Evolutionary conservation across 768 basidiomycete species (phyloP).

Genomic region (Leucosporidium scottii): DNA sequence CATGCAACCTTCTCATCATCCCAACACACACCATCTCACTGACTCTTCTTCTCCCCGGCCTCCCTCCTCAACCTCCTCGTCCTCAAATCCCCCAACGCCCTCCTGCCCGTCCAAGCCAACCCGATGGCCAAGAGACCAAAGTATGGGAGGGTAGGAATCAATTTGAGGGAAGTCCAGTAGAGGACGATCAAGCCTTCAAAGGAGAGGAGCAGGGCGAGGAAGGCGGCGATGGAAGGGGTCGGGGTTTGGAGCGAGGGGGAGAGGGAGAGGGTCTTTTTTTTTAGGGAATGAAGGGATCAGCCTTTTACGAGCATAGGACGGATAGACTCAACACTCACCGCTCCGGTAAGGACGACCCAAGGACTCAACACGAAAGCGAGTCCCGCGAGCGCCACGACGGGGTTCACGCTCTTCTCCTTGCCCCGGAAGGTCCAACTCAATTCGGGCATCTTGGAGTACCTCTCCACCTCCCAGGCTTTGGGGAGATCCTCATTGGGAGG

Average conservation of each 20-base stretch:
- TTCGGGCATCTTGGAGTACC: constrained; percentile 10
- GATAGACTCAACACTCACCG: neutral
- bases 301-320: too few relatives aligned
- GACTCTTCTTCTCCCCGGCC: neutral
- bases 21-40: too few relatives aligned
- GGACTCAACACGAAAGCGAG: constrained; percentile 24
- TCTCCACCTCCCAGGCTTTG: constrained; percentile 30
- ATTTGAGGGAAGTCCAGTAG: constrained; percentile 28
- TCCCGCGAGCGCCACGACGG: constrained; percentile 14
- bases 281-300: too few relatives aligned
- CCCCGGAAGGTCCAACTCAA: constrained; percentile 29
- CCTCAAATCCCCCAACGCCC: constrained; percentile 26
- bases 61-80: constrained; percentile 8
- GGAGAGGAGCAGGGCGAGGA: constrained; percentile 25
- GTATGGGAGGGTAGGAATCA: constrained; percentile 23
- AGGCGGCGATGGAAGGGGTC: constrained; percentile 9
- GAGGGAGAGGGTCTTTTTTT: constrained; percentile 8
- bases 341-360: constrained; percentile 18
- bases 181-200: constrained; percentile 29
- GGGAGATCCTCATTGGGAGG: constrained; percentile 23
- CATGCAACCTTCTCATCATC: too few relatives aligned
- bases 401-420: constrained; percentile 13
- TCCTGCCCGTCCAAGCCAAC: constrained; percentile 8
- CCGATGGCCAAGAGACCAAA: constrained; percentile 12
- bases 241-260: neutral